Evolutionary conservation across 768 basidiomycete species (phyloP).

Genomic region (Mycena indigotica): DNA sequence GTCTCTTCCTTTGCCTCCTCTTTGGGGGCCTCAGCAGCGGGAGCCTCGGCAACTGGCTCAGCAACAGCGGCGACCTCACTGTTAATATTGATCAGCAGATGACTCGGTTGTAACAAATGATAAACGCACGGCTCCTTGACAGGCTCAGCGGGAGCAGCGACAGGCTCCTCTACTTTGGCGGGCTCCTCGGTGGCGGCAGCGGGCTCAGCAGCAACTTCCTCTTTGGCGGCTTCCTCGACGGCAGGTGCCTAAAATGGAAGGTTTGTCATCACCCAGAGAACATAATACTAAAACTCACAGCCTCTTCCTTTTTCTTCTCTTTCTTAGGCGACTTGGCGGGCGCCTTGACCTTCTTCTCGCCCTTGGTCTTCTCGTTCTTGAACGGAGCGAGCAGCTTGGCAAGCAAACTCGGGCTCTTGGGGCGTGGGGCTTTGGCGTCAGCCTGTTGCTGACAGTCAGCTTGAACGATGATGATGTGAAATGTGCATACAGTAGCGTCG

Average conservation of each 20-base stretch:
- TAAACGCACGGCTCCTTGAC: constrained; percentile 71
- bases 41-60: constrained; percentile 42
- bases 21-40: constrained; percentile 43
- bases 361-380: constrained; percentile 68
- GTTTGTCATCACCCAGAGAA: no score
- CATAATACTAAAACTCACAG: no score
- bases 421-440: constrained; percentile 34
- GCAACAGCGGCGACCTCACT: constrained; percentile 48
- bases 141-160: constrained; percentile 49
- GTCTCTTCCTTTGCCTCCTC: constrained; percentile 58
- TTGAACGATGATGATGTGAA: neutral
- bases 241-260: constrained; percentile 17
- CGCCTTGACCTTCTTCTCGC: constrained; percentile 61
- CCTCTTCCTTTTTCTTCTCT: constrained; percentile 73
- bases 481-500: constrained; percentile 41
- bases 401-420: constrained; percentile 79
- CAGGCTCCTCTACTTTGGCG: constrained; percentile 40
- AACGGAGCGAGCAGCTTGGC: constrained; percentile 79
- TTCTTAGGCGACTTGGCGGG: constrained; percentile 82
- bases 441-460: neutral
- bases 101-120: neutral
- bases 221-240: constrained; percentile 31
- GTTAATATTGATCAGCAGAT: neutral
- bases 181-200: constrained; percentile 34
- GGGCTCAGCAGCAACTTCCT: constrained; percentile 31